Evolutionary conservation across 73 alveolate species (phyloP), one percentile per base, ranked within the genome.

Genomic region (Paramecium octaurelia): DNA sequence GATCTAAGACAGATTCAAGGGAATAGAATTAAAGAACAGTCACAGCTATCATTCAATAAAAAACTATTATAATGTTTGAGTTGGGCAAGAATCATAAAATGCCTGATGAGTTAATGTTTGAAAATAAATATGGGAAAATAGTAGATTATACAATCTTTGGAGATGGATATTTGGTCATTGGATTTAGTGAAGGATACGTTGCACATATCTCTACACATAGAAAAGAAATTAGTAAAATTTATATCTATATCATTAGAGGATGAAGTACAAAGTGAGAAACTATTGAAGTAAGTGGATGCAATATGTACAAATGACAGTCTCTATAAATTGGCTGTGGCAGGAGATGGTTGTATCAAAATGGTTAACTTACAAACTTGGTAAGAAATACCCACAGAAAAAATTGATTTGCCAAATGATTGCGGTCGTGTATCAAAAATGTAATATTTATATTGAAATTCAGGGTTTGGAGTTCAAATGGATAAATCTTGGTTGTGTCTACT

Each of bases 381-480:
- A 50, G 99, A 98, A 95, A 92, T 86, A n/a, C 24, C 88, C 8
- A 36, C 58, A 83, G 95, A 93, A 9, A 58, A 59, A 80, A 93
- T 93, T 38, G 92, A 92, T 2, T 86, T 93, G 6, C 93, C 96
- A 5, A 44, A 50, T 46, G 93, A 71, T 29, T 80, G 71, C 10
- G 93, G 92, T 18, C 60, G 75, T 23, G 95, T 89, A 21, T 38
- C 89, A 3, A 92, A 83, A 40, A 43, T 68, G 93, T 40, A 70
- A 11, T 35, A 1, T 20, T 6, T 57, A 2, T 86, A 36, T 42
- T 20, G 1, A 16, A 0, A 7, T 21, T n/a, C 6, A 20, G 93
- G 93, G 91, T 85, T 69, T 99, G 99, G 99, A 93, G 99, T 18
- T 93, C 93, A 59, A 99, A 98, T 86, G 99, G 99, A 9, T 98